Base-by-base conservation (phyloP, 2,329 filamentous ascomycete genomes). In the Dactylellina drechsleri region DNA sequence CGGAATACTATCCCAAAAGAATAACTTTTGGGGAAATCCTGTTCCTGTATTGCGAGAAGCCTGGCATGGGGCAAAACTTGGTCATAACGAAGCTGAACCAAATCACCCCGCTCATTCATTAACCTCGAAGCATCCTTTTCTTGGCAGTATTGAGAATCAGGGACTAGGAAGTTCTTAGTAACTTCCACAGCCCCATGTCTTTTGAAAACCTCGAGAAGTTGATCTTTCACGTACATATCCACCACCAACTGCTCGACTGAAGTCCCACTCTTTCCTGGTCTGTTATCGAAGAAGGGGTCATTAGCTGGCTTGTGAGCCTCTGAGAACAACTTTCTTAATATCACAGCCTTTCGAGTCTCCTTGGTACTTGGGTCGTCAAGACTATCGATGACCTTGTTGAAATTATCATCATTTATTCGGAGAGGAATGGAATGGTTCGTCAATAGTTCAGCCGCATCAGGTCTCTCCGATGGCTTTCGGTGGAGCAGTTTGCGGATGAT, bases 1-100 rank as follows among this genome's bases (percentile, higher is more conserved):
- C 92, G 49, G 58, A 74, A 98, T 0, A 98, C 93, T 40, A 87
- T 90, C 5, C 93, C 93, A 81, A 99, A 97, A 0, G 91, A 89
- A 81, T 92, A 97, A 0, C 91, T 92, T 77, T 92, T 91, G 77
- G 92, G 88, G 4, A 92, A 83, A 0, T 88, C 85, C 0, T 88
- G 84, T 12, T 86, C 85, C 53, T 89, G 87, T 76, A 91, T 90
- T 4, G 94, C 93, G 61, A 99, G 87, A 68, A 90, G 88, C 65
- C 94, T 88, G 23, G 95, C 95, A 81, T 96, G 90, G 0, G 94
- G 93, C 77, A 98, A 85, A 1, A 93, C 97, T 20, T 98, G 84
- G 81, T 99, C 95, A 79, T 92, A 97, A 0, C 95, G 95, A n/a
- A 99, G 83, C 80, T 99, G 95, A 6, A 98, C 85, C 1, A 97